A percentile compares a stretch with the other conserved stretches of the same genome.
Conservation (phyloP, 2,329 filamentous ascomycete species). For the Aspergillus unguis region DNA sequence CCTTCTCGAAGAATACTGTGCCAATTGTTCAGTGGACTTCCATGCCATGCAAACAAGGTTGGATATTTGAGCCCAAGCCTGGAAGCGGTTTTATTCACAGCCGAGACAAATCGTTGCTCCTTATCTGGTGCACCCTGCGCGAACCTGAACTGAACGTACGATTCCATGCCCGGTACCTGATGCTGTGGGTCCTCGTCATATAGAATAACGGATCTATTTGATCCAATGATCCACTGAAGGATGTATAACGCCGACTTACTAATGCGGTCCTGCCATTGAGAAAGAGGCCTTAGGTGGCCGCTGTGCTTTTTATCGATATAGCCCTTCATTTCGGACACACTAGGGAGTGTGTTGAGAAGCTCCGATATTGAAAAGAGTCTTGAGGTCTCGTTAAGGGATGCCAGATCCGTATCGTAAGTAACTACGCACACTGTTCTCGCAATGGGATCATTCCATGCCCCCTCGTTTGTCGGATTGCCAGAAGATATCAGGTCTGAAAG, state of each 20-base stretch:
- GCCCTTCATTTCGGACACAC: constrained; percentile 39
- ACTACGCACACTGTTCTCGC: constrained; percentile 19
- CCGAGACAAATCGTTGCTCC: constrained; percentile 68
- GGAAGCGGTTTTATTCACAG: constrained; percentile 48
- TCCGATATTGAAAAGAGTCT: constrained; percentile 32
- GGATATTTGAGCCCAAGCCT: constrained; percentile 51
- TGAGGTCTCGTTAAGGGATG: constrained; percentile 27
- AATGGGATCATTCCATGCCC: not conserved
- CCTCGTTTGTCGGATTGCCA: not conserved
- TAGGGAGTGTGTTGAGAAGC: constrained; percentile 41
- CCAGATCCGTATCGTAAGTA: constrained; percentile 41
- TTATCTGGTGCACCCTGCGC: constrained; percentile 86
- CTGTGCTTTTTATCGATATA: constrained; percentile 38
- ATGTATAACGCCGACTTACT: constrained; percentile 64
- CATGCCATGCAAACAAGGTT: constrained; percentile 84
- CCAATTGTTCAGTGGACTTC: constrained; percentile 74
- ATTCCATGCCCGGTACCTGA: constrained; percentile 60
- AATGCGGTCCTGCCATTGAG: constrained; percentile 58
- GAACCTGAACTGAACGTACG: constrained; percentile 79
- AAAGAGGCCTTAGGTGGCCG: constrained; percentile 36
- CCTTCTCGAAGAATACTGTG: constrained; percentile 84
- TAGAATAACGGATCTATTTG: constrained; percentile 81
- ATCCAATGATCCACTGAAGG: constrained; percentile 83
- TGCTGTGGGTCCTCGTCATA: constrained; percentile 56
- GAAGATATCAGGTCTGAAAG: constrained; percentile 28